A percentile compares a stretch with the other conserved stretches of the same genome.
These are phyloP conservation scores for Gyromitra esculenta DNA, from an alignment of 2,329 filamentous ascomycete species.

Conservation along the genomic window DNA sequence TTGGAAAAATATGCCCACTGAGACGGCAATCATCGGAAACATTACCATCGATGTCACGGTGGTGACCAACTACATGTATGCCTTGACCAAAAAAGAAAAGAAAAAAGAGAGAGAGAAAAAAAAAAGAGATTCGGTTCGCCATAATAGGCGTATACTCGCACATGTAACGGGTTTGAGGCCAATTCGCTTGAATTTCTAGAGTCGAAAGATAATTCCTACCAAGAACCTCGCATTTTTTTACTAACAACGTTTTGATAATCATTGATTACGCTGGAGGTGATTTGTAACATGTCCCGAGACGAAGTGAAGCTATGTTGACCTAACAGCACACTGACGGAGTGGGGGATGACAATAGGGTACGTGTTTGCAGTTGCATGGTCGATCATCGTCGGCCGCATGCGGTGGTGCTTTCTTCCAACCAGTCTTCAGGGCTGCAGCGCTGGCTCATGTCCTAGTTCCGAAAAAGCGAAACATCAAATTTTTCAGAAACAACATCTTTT, in stretches of 20 bases:
- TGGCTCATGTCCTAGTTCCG: conserved; percentile 36
- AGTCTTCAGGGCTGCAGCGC: conserved; percentile 37
- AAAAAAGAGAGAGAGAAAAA: no score
- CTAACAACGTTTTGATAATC: conserved; percentile 33
- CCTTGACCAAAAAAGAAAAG: neutral
- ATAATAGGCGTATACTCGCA: neutral
- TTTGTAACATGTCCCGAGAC: conserved; percentile 32
- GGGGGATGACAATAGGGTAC: conserved; percentile 51
- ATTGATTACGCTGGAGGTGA: conserved; percentile 38
- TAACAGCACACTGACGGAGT: conserved; percentile 40
- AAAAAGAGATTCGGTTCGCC: neutral
- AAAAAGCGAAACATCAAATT: conserved; percentile 50
- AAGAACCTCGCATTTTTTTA: conserved; percentile 23
- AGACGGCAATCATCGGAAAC: conserved; percentile 22
- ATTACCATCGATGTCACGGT: conserved; percentile 19
- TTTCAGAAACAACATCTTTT: conserved; percentile 4
- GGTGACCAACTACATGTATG: conserved; percentile 2
- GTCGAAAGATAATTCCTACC: conserved; percentile 4
- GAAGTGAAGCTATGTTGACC: conserved; percentile 24
- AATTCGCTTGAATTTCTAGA: conserved; percentile 15
- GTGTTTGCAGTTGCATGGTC: conserved; percentile 53
- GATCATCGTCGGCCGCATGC: conserved; percentile 47
- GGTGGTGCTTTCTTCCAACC: conserved; percentile 49
- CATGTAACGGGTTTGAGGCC: conserved; percentile 4
- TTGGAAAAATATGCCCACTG: neutral